phyloP scores from a whole-genome alignment of 2,329 filamentous ascomycete species.

The Drechslerella coelobrocha region DNA sequence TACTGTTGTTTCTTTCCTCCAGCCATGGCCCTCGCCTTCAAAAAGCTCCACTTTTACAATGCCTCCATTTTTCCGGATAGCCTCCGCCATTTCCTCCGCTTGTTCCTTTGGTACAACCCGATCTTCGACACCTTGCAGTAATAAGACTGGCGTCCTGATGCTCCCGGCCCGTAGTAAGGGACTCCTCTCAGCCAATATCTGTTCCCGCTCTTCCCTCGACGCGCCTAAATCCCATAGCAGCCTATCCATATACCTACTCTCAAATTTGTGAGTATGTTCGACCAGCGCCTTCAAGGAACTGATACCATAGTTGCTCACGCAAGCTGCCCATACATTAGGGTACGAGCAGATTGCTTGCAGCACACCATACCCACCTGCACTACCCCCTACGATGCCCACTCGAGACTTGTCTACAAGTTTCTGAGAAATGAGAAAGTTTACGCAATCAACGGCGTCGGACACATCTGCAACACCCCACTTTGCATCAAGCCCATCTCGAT shows the following conservation, averaged over 20 bases:
- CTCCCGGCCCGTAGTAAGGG: constrained; percentile 62
- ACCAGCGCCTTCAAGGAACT: constrained; percentile 62
- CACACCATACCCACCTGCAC: constrained; percentile 65
- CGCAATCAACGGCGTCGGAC: constrained; percentile 63
- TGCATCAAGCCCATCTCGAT: constrained; percentile 62
- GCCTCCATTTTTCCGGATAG: constrained; percentile 59
- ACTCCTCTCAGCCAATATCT: constrained; percentile 61
- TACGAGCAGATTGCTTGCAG: constrained; percentile 62
- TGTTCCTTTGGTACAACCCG: constrained; percentile 68
- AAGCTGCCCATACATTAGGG: constrained; percentile 62
- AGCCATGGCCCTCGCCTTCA: constrained; percentile 64
- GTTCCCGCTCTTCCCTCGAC: constrained; percentile 58
- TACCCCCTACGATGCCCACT: constrained; percentile 63
- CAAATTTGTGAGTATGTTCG: constrained; percentile 66
- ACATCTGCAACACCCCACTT: constrained; percentile 64
- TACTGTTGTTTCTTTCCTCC: constrained; percentile 59
- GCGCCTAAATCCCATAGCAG: constrained; percentile 59
- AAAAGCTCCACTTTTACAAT: constrained; percentile 63
- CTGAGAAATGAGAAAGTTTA: constrained; percentile 59
- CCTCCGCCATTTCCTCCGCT: constrained; percentile 63
- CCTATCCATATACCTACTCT: constrained; percentile 63
- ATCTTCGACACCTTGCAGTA: constrained; percentile 67
- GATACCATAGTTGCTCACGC: constrained; percentile 64
- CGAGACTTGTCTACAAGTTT: constrained; percentile 58
- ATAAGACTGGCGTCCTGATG: constrained; percentile 63